Evolutionary conservation across 352 stramenopile species (phyloP), one percentile per base, ranked within the genome.

Genomic region (Pythium rhizo-oryzae): DNA sequence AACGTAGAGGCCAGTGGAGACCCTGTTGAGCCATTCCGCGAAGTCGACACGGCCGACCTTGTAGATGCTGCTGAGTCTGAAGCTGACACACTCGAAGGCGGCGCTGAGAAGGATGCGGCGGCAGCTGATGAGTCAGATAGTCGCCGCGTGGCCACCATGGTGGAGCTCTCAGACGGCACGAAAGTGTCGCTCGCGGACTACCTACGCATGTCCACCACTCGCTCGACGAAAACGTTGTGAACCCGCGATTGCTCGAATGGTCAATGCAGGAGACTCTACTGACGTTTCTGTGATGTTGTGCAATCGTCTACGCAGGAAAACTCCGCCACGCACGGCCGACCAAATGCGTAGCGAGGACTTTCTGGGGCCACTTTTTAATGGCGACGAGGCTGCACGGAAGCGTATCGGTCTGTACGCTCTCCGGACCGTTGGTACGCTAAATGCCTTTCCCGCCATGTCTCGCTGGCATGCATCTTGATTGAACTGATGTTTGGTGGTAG

Each of bases 271-370:
- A 33, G 4, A 33, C 12, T 8, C 13, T 28, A 49, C 51, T 68
- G n/a, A 68, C 56, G 19, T 2, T 52, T 24, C 16, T 19, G 21
- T 21, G 1, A 33, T 21, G 1, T 37, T 63, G 15, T 18, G 15
- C 54, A 3, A 25, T 67, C 30, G 15, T 57, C 18, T 54, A 6
- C 25, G 7, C n/a, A 91, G 77, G 37, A 87, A 79, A 50, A 54
- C 55, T 50, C 51, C 65, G 0, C 25, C 70, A 15, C 77, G 74
- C 9, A 82, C 72, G 9, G 70, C 67, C 0, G 77, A 88, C 37
- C 67, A 93, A 59, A 90, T 78, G 80, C 77, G 79, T 18, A 74
- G 72, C 28, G 62, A 92, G 39, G 77, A 83, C 67, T 90, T 94
- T 47, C 63, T 92, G 4, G 81, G 78, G 0, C 80, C 82, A n/a